Percentiles rank a stretch among this genome's conserved stretches.
phyloP scores from a whole-genome alignment of 805 yeast genomes.

The Candida nitratophila region DNA sequence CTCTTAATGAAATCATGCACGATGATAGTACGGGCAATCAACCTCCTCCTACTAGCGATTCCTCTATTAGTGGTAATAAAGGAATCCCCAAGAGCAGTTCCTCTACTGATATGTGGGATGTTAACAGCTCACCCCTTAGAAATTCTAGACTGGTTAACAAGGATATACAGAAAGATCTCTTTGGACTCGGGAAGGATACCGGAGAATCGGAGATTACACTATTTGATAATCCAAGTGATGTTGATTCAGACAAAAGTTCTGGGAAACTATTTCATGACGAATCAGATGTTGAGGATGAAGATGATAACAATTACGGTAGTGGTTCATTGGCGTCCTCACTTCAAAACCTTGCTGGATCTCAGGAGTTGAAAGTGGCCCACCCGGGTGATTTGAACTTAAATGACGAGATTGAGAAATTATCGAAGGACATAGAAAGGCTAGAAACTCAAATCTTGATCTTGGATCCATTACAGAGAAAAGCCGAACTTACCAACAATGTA shows the following conservation, averaged over 20 bases:
- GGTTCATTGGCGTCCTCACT: constrained; percentile 8
- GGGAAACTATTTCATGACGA: not conserved
- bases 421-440: constrained; percentile 49
- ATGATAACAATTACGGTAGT: constrained; percentile 6
- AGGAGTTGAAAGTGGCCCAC: constrained; percentile 41
- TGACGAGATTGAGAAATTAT: constrained; percentile 58
- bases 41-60: not conserved
- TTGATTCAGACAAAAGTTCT: not conserved
- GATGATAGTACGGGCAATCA: constrained; percentile 5
- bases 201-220: not conserved
- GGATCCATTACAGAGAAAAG: constrained; percentile 65
- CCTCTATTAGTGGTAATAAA: not conserved
- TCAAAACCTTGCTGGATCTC: constrained; percentile 15
- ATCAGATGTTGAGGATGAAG: constrained; percentile 16
- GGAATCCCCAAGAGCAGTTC: not conserved
- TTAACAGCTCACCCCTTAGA: constrained; percentile 4
- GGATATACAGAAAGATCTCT: constrained; percentile 24
- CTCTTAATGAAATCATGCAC: constrained; percentile 52
- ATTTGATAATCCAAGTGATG: not conserved
- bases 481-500: constrained; percentile 74
- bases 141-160: constrained; percentile 20
- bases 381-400: constrained; percentile 63
- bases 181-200: constrained; percentile 15
- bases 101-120: not conserved
- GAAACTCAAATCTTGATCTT: constrained; percentile 58